These are phyloP conservation scores for Cajanus cajan DNA, from an alignment of 306 rosid genomes.

Conservation along the genomic window DNA sequence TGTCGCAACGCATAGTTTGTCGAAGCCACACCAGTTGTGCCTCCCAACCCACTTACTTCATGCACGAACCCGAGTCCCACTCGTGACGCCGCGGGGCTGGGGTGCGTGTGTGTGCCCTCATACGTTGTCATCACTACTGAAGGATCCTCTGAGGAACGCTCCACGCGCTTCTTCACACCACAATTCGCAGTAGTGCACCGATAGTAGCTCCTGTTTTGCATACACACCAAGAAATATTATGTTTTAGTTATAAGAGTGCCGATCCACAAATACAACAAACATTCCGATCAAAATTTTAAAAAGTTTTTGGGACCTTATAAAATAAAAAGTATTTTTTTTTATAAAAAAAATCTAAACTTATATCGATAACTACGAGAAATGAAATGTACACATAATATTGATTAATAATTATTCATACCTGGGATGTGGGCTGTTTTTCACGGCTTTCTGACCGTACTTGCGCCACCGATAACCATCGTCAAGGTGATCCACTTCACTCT, in stretches of 20 bases:
- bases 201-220: slow-evolving; percentile 75
- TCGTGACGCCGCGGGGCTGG: slow-evolving; percentile 54
- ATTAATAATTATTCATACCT: slow-evolving; percentile 41
- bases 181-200: slow-evolving; percentile 79
- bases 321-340: too few species aligned
- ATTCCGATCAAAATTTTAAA: too few species aligned
- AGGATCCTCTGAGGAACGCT: slow-evolving; percentile 65
- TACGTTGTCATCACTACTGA: slow-evolving; percentile 80
- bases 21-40: not conserved
- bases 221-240: slow-evolving; percentile 18
- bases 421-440: slow-evolving; percentile 93
- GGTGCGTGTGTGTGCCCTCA: slow-evolving; percentile 88
- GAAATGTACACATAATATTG: not conserved
- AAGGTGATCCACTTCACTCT: slow-evolving; percentile 80
- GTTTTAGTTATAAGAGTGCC: not conserved
- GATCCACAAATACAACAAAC: not conserved
- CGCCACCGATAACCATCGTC: slow-evolving; percentile 96
- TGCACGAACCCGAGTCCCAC: slow-evolving; percentile 40
- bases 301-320: too few species aligned
- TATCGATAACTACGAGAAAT: not conserved
- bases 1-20: not conserved
- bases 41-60: slow-evolving; percentile 23
- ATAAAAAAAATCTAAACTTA: too few species aligned
- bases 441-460: slow-evolving; percentile 96
- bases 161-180: slow-evolving; percentile 91